Evolutionary conservation across 2,329 filamentous ascomycete genomes (phyloP).

Genomic region (Cercospora janseana): DNA sequence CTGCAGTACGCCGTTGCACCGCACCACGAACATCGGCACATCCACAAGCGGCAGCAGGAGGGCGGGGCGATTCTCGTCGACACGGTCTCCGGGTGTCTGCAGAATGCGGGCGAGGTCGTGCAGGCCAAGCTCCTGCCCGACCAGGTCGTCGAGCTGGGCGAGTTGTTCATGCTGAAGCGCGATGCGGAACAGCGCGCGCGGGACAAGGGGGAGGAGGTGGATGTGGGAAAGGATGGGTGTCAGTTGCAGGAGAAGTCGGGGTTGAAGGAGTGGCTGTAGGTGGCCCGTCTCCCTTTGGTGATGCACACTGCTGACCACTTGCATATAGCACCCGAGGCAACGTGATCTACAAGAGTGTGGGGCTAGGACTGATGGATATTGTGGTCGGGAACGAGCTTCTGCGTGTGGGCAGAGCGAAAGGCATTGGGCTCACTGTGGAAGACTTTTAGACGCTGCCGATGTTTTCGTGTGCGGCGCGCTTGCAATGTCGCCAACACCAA

Average conservation of each 20-base stretch:
- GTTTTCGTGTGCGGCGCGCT: background rate
- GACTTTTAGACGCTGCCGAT: constrained; percentile 40
- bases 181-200: constrained; percentile 45
- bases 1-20: constrained; percentile 62
- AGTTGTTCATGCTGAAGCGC: constrained; percentile 66
- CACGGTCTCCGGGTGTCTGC: constrained; percentile 73
- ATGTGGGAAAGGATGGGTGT: constrained; percentile 24
- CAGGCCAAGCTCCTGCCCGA: constrained; percentile 69
- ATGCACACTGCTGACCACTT: constrained; percentile 48
- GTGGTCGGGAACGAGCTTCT: constrained; percentile 61
- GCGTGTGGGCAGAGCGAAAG: constrained; percentile 53
- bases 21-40: constrained; percentile 55
- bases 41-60: constrained; percentile 61
- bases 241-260: constrained; percentile 39
- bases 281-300: background rate
- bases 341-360: constrained; percentile 69
- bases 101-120: constrained; percentile 83
- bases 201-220: constrained; percentile 31
- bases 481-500: too few relatives aligned
- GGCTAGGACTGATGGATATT: constrained; percentile 67
- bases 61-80: constrained; percentile 62
- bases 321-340: constrained; percentile 53
- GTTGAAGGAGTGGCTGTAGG: constrained; percentile 52
- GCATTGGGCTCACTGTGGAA: constrained; percentile 56
- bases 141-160: constrained; percentile 83